phyloP scores from a whole-genome alignment of 345 rosid genomes.

The Boechera divaricarpa region DNA sequence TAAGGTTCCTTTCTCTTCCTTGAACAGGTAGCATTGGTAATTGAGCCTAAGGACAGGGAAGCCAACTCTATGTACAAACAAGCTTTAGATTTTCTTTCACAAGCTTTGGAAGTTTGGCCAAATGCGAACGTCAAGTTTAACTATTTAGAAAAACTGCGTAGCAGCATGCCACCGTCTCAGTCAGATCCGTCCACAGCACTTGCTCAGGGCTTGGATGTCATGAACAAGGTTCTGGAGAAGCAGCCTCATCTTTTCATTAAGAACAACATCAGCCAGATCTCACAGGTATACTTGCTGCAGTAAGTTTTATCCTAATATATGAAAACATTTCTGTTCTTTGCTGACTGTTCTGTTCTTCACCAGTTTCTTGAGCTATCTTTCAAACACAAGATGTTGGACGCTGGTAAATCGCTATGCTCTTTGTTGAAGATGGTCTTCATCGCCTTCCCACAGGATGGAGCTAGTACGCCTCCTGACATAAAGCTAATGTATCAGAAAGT shows the following conservation, averaged over 20 bases:
- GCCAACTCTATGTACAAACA: constrained; percentile 87
- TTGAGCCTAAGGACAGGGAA: constrained; percentile 96
- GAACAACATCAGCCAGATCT: constrained; percentile 87
- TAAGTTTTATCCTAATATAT: constrained; percentile 26
- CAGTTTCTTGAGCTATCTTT: constrained; percentile 98
- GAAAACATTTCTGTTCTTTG: constrained; percentile 20
- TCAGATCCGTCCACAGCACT: constrained; percentile 95
- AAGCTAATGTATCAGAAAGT: constrained; percentile 81
- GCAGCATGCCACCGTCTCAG: constrained; percentile 87
- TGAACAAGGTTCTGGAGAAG: constrained; percentile 97
- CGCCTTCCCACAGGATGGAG: constrained; percentile 81
- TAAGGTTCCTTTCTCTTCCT: constrained; percentile 28
- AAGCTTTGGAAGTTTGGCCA: constrained; percentile 98
- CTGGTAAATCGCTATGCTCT: constrained; percentile 93
- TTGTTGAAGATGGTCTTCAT: constrained; percentile 91
- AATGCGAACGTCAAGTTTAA: constrained; percentile 93
- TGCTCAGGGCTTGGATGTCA: constrained; percentile 96
- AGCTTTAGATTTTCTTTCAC: constrained; percentile 89
- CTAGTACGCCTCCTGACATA: constrained; percentile 69
- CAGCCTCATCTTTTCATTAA: constrained; percentile 92
- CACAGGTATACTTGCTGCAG: constrained; percentile 66
- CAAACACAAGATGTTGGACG: constrained; percentile 89
- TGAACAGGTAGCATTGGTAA: constrained; percentile 91
- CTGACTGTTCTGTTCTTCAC: constrained; percentile 36
- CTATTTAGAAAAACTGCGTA: constrained; percentile 89